Evolutionary conservation across 148 eudicot species (phyloP), one percentile per base, ranked within the genome.

Genomic region (Spergularia bocconei): DNA sequence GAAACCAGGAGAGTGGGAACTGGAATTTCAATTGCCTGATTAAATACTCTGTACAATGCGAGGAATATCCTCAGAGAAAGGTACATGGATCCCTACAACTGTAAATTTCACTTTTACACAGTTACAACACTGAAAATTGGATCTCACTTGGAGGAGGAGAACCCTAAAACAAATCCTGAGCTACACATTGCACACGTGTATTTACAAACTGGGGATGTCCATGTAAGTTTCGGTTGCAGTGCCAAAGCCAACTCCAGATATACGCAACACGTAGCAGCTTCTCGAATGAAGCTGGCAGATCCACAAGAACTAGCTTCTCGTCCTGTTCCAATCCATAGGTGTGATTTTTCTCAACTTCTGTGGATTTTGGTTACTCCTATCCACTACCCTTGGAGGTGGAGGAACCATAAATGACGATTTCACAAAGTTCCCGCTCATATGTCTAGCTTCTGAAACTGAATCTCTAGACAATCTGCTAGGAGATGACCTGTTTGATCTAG

Each of bases 401-500:
- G 87, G 92, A 75, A 74, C 66, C 77, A 82, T 71, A 67, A 62
- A 69, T 36, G 87, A 60, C 23, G 81, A 85, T 77, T 85, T 89
- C 56, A 71, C 76, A 71, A 64, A 67, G 81, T 66, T 73, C 17
- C 79, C 82, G 69, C 78, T 86, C 14, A 71, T 73, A 44, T 63
- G 75, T 78, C 84, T 80, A 44, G 85, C 60, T 79, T 74, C 90
- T 57, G 82, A 61, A 69, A 66, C 53, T 0, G 81, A 52, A 19
- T 88, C 90, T 75, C 85, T 81, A 13, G 81, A 80, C 60, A 79
- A 60, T 79, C 82, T 88, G 71, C 75, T 77, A 8, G 91, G 89
- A 69, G 96, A 88, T 62, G 88, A 75, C 64, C 88, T 85, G 78
- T 81, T 85, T 36, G 96, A 85, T 77, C 87, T 84, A 3, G 89